phyloP scores from a whole-genome alignment of 257 asterid species.

The Gentiana macrophylla region DNA sequence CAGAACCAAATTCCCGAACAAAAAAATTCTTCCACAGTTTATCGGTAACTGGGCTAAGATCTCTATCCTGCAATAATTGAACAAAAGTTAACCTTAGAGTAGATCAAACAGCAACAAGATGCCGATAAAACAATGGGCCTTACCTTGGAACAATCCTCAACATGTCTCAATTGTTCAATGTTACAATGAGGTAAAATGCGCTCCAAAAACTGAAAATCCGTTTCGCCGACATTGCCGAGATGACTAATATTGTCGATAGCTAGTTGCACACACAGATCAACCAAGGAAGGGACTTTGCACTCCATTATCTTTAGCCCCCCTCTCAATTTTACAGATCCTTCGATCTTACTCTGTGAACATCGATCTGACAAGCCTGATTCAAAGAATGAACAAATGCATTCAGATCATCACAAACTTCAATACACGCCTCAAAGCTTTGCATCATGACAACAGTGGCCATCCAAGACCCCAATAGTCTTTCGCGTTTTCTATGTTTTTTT shows the following conservation, averaged over 20 bases:
- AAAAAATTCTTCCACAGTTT: slow-evolving; percentile 59
- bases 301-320: slow-evolving; percentile 11
- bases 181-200: slow-evolving; percentile 71
- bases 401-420: too few species aligned
- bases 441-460: too few species aligned
- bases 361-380: not conserved
- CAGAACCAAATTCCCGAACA: slow-evolving; percentile 42
- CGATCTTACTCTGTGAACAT: slow-evolving; percentile 8
- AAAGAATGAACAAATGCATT: not conserved
- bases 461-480: too few species aligned
- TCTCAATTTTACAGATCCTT: not conserved
- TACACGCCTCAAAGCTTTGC: too few species aligned
- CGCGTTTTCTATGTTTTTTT: too few species aligned
- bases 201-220: slow-evolving; percentile 55
- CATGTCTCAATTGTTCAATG: slow-evolving; percentile 48
- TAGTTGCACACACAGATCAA: slow-evolving; percentile 62
- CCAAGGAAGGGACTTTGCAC: slow-evolving; percentile 47
- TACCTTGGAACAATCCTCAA: slow-evolving; percentile 61
- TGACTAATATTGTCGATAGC: slow-evolving; percentile 64
- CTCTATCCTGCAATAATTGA: slow-evolving; percentile 45
- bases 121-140: slow-evolving; percentile 7
- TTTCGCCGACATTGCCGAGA: slow-evolving; percentile 82
- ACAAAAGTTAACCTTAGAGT: not conserved
- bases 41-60: slow-evolving; percentile 71
- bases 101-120: not conserved